phyloP scores from a whole-genome alignment of 345 rosid genomes.

The Hevea brasiliensis region DNA sequence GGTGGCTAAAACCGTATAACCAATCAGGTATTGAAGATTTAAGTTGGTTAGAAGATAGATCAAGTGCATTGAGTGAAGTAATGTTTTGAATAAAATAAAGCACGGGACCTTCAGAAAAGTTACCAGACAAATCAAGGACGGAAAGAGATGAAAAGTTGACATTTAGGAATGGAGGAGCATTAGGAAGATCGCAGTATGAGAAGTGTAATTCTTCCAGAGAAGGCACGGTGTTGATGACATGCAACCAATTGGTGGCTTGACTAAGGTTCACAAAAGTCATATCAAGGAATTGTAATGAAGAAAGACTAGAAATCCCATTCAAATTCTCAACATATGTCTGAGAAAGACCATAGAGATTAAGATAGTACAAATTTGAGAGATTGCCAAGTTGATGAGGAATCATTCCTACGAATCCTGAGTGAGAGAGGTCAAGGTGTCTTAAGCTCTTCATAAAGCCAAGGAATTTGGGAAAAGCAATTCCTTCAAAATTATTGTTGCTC shows the following conservation, averaged over 20 bases:
- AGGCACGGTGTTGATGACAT: conserved; percentile 18
- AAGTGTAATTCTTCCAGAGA: conserved; percentile 16
- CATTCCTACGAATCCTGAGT: conserved; percentile 20
- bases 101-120: conserved; percentile 1
- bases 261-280: conserved; percentile 7
- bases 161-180: background rate
- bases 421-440: conserved; percentile 27
- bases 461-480: conserved; percentile 14
- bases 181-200: background rate
- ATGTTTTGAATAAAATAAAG: background rate
- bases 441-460: conserved; percentile 11
- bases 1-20: conserved; percentile 8
- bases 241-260: conserved; percentile 10
- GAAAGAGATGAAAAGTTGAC: conserved; percentile 27
- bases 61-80: background rate
- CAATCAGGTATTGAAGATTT: conserved; percentile 20
- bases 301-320: conserved; percentile 27
- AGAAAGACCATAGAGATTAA: too few relatives aligned
- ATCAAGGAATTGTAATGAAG: conserved; percentile 24
- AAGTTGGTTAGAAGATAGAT: background rate
- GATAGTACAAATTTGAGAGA: conserved; percentile 24
- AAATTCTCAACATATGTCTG: conserved; percentile 26
- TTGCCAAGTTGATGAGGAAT: conserved; percentile 31
- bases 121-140: conserved; percentile 18
- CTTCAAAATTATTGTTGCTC: conserved; percentile 18